Percentiles rank a stretch among this genome's conserved stretches.
phyloP scores from a whole-genome alignment of 305 asterid species.

The Stenogyne calaminthoides region DNA sequence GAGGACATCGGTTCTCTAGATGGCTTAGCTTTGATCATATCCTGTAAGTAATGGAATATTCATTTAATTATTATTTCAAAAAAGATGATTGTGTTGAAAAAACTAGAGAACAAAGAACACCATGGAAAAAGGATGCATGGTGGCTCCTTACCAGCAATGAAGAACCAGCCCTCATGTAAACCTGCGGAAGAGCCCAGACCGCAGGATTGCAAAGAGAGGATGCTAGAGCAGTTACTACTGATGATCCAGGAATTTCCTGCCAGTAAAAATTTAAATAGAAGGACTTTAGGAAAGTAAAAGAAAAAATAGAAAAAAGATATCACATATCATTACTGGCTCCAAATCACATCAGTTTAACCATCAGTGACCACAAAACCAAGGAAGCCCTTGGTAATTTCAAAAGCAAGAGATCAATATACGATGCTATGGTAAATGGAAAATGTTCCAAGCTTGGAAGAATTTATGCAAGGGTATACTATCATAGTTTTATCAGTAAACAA shows the following conservation, averaged over 20 bases:
- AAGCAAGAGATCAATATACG: constrained; percentile 5
- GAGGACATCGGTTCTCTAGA: constrained; percentile 67
- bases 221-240: constrained; percentile 51
- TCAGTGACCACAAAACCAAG: constrained; percentile 3
- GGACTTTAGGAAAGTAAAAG: background rate
- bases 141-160: constrained; percentile 58
- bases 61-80: background rate
- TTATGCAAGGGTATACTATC: background rate
- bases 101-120: background rate
- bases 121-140: constrained; percentile 7
- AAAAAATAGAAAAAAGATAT: background rate
- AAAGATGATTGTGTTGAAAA: background rate
- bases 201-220: constrained; percentile 56
- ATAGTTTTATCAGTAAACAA: background rate
- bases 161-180: constrained; percentile 67
- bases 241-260: constrained; percentile 72
- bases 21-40: constrained; percentile 60
- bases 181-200: constrained; percentile 66
- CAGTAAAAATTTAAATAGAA: background rate
- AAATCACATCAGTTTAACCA: background rate
- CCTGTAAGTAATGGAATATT: constrained; percentile 48
- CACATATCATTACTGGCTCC: constrained; percentile 7
- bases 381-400: background rate
- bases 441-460: background rate
- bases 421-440: background rate